Evolutionary conservation across 495 filamentous ascomycete species (phyloP).

Genomic region (Tuber melanosporum): DNA sequence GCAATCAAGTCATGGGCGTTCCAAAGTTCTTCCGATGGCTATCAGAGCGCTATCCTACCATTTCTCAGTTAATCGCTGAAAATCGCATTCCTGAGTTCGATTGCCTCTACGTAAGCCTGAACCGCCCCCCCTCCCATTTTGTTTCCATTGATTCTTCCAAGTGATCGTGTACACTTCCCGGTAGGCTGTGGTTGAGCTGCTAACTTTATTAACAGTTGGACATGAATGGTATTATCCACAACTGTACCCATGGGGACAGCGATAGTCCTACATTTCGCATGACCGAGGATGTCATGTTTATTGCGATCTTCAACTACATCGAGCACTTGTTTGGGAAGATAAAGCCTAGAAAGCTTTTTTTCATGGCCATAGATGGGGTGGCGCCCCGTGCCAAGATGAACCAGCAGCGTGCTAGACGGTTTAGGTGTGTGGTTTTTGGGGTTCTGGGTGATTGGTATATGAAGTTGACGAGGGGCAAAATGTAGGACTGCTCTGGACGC

Average conservation of each 20-base stretch:
- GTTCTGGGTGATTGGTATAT: neutral
- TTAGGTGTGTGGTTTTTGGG: conserved; percentile 49
- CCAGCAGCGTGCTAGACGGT: conserved; percentile 91
- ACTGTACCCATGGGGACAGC: conserved; percentile 91
- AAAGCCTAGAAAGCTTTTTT: conserved; percentile 95
- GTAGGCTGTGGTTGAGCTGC: neutral
- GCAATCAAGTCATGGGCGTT: conserved; percentile 62
- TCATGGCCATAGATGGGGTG: conserved; percentile 98
- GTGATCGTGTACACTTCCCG: conserved; percentile 10
- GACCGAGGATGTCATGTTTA: conserved; percentile 98
- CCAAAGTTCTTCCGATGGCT: conserved; percentile 92
- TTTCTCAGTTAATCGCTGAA: conserved; percentile 97
- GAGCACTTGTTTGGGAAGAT: conserved; percentile 98
- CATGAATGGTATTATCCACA: conserved; percentile 99
- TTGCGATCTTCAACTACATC: conserved; percentile 99
- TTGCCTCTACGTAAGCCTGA: conserved; percentile 68
- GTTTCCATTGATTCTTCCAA: neutral
- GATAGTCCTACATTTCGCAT: conserved; percentile 86
- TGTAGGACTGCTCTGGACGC: conserved; percentile 74
- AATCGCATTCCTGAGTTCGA: conserved; percentile 99
- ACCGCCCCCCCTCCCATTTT: conserved; percentile 2
- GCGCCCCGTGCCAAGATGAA: conserved; percentile 99
- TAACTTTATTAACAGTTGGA: conserved; percentile 54
- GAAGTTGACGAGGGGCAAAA: neutral
- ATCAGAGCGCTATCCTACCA: conserved; percentile 96